Base-by-base conservation (phyloP, 768 basidiomycete species). In the Lactarius sp. region DNA sequence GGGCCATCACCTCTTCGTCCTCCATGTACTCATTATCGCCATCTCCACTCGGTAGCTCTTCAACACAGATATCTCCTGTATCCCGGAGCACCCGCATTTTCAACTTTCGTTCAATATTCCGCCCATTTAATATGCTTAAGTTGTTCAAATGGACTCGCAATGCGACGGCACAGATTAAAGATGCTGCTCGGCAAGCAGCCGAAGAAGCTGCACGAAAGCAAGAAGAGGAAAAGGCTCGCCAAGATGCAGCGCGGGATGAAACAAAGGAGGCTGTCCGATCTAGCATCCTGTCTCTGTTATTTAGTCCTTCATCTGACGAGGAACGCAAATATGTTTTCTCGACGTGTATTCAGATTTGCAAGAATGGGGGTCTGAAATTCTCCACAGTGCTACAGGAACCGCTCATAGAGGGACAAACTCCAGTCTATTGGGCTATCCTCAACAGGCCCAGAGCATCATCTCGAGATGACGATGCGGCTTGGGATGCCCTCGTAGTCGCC, bases 361-460 rank as follows among this genome's bases (percentile, higher is more conserved):
- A 71, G 13, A 69, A 76, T 0, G 76, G 83, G 44, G 73, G 73
- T 18, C 64, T 89, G 0, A 78, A 82, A 1, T 73, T 89, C 47
- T 77, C 84, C 0, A 63, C 75, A 0, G 69, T 90, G 10, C 73
- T 90, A 1, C 88, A 88, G 68, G 83, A 88, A 56, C 79, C 73
- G 33, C 81, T 76, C 6, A 82, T 89, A 34, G 88, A 88, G 68
- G 77, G 75, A 0, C 86, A 85, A 68, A 83, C 84, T 0, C 83
- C 87, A 0, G 68, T 90, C 3, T 90, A 89, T 69, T 90, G 89
- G 88, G 84, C 83, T 0, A 83, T 90, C 66, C 74, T 89, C 42
- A 66, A 64, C 85, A 85, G 62, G 78, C 78, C 7, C 70, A 77
- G 7, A 67, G 65, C 34, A 18, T 55, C 57, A 8, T 27, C 54